A percentile compares a stretch with the other conserved stretches of the same genome.
phyloP scores from a whole-genome alignment of 352 stramenopile genomes.

The Peronospora destructor region DNA sequence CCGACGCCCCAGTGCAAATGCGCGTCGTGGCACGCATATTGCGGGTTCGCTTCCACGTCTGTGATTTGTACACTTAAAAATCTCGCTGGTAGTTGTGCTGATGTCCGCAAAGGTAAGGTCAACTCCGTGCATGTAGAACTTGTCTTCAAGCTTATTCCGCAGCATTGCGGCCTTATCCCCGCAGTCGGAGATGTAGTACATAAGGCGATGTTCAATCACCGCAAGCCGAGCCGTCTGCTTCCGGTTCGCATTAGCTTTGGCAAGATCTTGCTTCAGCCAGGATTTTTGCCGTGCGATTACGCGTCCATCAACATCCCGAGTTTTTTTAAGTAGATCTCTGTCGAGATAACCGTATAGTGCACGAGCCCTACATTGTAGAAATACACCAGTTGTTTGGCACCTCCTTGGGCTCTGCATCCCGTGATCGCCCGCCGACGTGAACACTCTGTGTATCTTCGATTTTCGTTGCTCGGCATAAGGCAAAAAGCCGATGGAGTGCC shows the following conservation, averaged over 20 bases:
- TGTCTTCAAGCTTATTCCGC: conserved; percentile 61
- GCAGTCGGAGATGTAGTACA: conserved; percentile 86
- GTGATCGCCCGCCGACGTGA: conserved; percentile 32
- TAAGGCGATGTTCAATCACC: conserved; percentile 78
- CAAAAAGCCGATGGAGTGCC: conserved; percentile 66
- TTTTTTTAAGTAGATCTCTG: conserved; percentile 85
- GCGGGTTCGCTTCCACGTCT: conserved; percentile 53
- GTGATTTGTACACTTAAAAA: conserved; percentile 69
- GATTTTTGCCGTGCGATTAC: conserved; percentile 53
- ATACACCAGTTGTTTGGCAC: conserved; percentile 87
- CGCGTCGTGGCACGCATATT: conserved; percentile 85
- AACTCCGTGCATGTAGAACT: conserved; percentile 75
- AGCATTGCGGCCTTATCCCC: conserved; percentile 60
- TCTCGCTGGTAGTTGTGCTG: conserved; percentile 89
- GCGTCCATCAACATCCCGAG: conserved; percentile 36
- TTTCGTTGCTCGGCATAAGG: conserved; percentile 74
- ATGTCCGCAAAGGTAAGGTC: conserved; percentile 87
- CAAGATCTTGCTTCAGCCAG: conserved; percentile 61
- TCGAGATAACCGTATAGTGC: conserved; percentile 82
- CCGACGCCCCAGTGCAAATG: conserved; percentile 83
- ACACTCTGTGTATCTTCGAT: conserved; percentile 53
- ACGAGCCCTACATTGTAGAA: conserved; percentile 82
- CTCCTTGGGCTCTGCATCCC: conserved; percentile 23
- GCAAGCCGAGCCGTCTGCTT: conserved; percentile 69
- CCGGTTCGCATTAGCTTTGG: conserved; percentile 56